Evolutionary conservation across 495 filamentous ascomycete genomes (phyloP).

Genomic region (Xylona heveae): DNA sequence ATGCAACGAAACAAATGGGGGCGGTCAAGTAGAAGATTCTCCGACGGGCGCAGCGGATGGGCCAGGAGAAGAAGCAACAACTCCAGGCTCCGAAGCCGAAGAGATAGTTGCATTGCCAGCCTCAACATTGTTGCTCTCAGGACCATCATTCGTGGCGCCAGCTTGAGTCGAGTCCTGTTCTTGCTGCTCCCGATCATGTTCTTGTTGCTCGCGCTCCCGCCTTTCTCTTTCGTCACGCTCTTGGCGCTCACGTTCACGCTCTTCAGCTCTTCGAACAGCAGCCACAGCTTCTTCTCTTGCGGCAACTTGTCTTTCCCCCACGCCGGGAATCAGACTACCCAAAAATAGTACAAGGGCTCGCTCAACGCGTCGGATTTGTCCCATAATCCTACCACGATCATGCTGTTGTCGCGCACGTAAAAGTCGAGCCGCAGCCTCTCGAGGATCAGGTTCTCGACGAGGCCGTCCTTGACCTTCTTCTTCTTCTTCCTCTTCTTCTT

Average conservation of each 20-base stretch:
- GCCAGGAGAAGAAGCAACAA: too few relatives aligned
- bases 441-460: constrained; percentile 22
- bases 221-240: constrained; percentile 3
- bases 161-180: constrained; percentile 1
- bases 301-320: constrained; percentile 65
- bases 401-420: constrained; percentile 25
- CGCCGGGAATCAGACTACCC: constrained; percentile 64
- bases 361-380: constrained; percentile 41
- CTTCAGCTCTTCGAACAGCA: constrained; percentile 24
- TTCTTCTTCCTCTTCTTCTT: constrained; percentile 1
- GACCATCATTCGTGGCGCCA: not conserved
- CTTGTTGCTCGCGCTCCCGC: not conserved
- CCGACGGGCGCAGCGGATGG: too few relatives aligned
- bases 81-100: too few relatives aligned
- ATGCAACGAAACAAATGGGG: too few relatives aligned
- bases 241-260: constrained; percentile 18
- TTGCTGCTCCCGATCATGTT: not conserved
- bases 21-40: too few relatives aligned
- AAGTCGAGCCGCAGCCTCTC: constrained; percentile 29
- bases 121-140: too few relatives aligned
- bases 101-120: too few relatives aligned
- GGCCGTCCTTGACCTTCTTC: constrained; percentile 5
- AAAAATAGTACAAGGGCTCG: constrained; percentile 63
- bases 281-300: constrained; percentile 41
- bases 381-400: constrained; percentile 28